Conservation (phyloP, 1,284 basidiomycete genomes). For the Cryptococcus floricola region DNA sequence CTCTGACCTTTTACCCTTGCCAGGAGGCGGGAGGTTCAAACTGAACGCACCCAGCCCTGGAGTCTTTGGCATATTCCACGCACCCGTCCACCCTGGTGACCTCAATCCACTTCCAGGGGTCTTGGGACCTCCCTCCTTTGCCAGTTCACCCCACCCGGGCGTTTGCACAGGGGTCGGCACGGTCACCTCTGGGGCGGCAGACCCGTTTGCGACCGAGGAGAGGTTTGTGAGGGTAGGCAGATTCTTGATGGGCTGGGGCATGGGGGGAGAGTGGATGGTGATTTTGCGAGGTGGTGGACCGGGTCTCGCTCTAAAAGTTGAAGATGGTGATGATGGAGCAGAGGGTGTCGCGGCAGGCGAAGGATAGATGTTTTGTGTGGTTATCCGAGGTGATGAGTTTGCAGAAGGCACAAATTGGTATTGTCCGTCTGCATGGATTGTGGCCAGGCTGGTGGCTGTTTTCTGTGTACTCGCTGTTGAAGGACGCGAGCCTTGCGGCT, state of each 20-base stretch:
- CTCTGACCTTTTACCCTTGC: constrained; percentile 17
- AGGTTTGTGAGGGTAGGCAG: constrained; percentile 36
- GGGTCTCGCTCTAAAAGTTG: constrained; percentile 7
- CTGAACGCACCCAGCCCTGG: constrained; percentile 14
- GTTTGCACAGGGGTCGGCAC: constrained; percentile 4
- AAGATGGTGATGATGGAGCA: constrained; percentile 1
- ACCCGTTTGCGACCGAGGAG: constrained; percentile 17
- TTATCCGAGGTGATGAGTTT: background rate
- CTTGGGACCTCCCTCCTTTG: constrained; percentile 32
- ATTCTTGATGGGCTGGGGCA: constrained; percentile 48
- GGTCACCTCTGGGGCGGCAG: background rate
- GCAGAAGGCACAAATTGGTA: background rate
- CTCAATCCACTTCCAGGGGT: constrained; percentile 26
- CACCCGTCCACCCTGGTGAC: constrained; percentile 5
- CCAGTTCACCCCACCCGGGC: constrained; percentile 37
- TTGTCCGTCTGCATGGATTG: background rate
- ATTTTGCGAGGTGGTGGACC: constrained; percentile 23
- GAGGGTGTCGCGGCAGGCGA: constrained; percentile 1
- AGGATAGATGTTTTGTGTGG: background rate
- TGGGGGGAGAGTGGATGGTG: constrained; percentile 44
- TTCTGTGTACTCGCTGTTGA: constrained; percentile 5
- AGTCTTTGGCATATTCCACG: background rate
- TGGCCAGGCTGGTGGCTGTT: background rate
- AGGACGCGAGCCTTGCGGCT: background rate
- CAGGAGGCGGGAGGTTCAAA: constrained; percentile 8